Conservation (phyloP, 768 basidiomycete genomes). For the Psilocybe tampanensis region DNA sequence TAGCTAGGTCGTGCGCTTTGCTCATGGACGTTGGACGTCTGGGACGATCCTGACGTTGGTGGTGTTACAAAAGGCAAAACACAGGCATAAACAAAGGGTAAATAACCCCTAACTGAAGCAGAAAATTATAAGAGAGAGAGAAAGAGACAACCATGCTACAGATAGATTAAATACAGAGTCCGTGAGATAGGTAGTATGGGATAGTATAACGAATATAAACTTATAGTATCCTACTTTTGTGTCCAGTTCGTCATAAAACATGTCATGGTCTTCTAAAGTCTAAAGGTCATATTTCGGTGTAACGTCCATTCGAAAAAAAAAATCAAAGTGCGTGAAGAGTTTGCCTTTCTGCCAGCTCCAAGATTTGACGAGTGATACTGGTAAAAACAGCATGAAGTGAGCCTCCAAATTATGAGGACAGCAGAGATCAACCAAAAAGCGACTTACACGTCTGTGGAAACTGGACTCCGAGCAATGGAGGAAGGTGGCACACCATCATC, state of each 20-base stretch:
- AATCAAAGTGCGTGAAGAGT: neutral
- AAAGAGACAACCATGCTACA: too few relatives aligned
- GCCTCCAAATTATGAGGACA: neutral
- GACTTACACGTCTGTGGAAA: slow-evolving; percentile 1
- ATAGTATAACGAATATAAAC: neutral
- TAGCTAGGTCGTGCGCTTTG: neutral
- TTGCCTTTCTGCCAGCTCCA: slow-evolving; percentile 2
- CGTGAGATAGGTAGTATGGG: neutral
- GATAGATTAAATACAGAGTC: neutral
- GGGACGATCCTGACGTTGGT: neutral
- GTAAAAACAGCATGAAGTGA: neutral
- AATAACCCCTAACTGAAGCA: too few relatives aligned
- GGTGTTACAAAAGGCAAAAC: too few relatives aligned
- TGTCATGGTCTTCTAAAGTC: too few relatives aligned
- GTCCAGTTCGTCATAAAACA: neutral
- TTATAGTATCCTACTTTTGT: neutral
- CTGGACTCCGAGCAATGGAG: neutral
- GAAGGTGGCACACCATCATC: neutral
- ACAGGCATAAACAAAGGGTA: too few relatives aligned
- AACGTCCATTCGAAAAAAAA: too few relatives aligned
- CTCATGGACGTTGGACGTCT: neutral
- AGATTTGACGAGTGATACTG: slow-evolving; percentile 7
- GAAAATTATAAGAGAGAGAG: too few relatives aligned
- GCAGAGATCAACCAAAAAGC: neutral
- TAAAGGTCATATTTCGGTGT: too few relatives aligned